Evolutionary conservation across 2,329 filamentous ascomycete genomes (phyloP), one percentile per base, ranked within the genome.

Genomic region (Plenodomus tracheiphilus): DNA sequence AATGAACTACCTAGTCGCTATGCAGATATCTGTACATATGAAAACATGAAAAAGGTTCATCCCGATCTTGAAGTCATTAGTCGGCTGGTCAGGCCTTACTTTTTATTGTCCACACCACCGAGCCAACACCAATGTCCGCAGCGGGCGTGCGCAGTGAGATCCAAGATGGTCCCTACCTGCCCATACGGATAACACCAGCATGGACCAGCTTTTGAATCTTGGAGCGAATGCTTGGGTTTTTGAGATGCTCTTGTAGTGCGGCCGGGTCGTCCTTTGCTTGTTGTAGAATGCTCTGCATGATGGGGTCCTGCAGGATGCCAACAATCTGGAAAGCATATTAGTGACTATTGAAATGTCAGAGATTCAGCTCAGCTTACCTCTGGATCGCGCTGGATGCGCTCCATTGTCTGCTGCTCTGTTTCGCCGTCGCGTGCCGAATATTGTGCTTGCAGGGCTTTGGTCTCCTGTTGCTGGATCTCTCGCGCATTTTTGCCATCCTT

Each of bases 261-360:
- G 88, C 88, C 16, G 94, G 94, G 67, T 99, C 89, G 46, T 85
- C 85, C 81, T 97, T 96, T 39, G 94, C 94, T 77, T 99, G 94
- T 74, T 97, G 92, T 47, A 97, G 84, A 61, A 97, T 97, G 59
- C 88, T 88, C 77, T 99, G 91, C 93, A 99, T 97, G 69, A 99
- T 87, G 15, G 94, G 94, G 69, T 99, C 94, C 74, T 92, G 87
- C 76, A 97, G 89, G 68, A 97, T 93, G 55, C 80, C 75, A 83
- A 95, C 89, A 71, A 97, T 96, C 86, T 81, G 56, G 20, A 3
- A 2, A 13, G 25, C n/a, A 15, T 39, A 60, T 64, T 80, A 62
- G 35, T 32, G 22, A 44, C 32, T 15, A 9, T n/a, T 2, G 20
- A 21, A 19, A 20, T 39, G 3, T 15, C 16, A 0, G 5, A 3